phyloP scores from a whole-genome alignment of 1,284 basidiomycete genomes.

The Coniophora puteana region DNA sequence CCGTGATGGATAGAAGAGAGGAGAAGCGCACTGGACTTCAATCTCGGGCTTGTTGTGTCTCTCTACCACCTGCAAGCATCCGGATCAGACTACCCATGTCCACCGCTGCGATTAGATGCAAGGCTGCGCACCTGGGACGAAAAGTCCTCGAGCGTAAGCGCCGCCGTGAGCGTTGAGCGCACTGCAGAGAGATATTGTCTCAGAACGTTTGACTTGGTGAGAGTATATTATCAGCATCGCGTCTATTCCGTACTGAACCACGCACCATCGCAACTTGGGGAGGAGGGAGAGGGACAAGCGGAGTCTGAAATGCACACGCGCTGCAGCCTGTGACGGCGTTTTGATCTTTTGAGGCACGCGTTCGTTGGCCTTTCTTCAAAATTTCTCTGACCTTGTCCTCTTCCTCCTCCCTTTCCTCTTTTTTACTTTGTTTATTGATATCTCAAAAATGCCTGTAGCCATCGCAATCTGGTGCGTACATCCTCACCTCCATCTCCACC shows the following conservation, averaged over 20 bases:
- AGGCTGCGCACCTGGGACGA: constrained; percentile 75
- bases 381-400: constrained; percentile 17
- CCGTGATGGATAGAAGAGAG: not conserved
- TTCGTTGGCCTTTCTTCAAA: constrained; percentile 9
- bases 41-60: constrained; percentile 96
- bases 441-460: constrained; percentile 47
- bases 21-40: constrained; percentile 66
- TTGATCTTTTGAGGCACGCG: constrained; percentile 8
- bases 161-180: constrained; percentile 93
- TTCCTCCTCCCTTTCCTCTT: constrained; percentile 9
- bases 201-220: constrained; percentile 68
- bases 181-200: constrained; percentile 97
- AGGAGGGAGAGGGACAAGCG: constrained; percentile 23
- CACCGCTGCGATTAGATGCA: constrained; percentile 6
- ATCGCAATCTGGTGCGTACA: constrained; percentile 59
- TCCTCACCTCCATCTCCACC: constrained; percentile 4
- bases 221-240: constrained; percentile 1
- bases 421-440: constrained; percentile 4
- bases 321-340: constrained; percentile 6
- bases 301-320: constrained; percentile 31
- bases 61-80: constrained; percentile 76
- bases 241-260: not conserved
- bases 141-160: constrained; percentile 96
- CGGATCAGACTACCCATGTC: too few relatives aligned
- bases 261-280: constrained; percentile 1